phyloP scores from a whole-genome alignment of 148 eudicot genomes.

The Fallopia convolvulus region DNA sequence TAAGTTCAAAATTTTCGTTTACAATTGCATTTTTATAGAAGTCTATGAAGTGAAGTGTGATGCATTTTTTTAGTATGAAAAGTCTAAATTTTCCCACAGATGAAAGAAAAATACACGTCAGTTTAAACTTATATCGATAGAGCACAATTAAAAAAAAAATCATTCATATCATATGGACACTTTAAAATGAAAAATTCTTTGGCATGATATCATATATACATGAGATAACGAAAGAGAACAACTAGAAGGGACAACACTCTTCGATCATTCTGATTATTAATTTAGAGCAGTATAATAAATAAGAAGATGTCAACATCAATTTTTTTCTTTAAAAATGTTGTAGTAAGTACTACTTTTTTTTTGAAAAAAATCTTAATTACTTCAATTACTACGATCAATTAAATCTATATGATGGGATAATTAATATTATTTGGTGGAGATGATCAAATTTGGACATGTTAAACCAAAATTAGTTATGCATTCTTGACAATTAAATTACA shows the following conservation, averaged over 20 bases:
- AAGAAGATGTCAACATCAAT: not conserved
- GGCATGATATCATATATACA: not conserved
- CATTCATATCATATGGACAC: not conserved
- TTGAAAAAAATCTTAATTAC: too few relatives aligned
- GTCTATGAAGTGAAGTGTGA: too few relatives aligned
- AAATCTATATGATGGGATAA: not conserved
- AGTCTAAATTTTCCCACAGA: too few relatives aligned
- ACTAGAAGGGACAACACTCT: not conserved
- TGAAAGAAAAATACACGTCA: not conserved
- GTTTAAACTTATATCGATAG: not conserved
- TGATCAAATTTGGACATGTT: not conserved
- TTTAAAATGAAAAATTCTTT: not conserved
- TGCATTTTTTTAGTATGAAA: too few relatives aligned
- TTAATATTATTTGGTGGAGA: not conserved
- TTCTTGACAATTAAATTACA: not conserved
- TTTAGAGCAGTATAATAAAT: not conserved
- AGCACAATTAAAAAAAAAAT: not conserved
- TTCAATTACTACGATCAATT: too few relatives aligned
- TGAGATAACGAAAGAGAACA: not conserved
- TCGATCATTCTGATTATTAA: not conserved
- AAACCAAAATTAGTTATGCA: not conserved
- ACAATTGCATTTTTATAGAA: too few relatives aligned
- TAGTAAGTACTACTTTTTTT: too few relatives aligned
- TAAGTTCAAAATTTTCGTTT: too few relatives aligned
- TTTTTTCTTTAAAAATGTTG: too few relatives aligned